These are phyloP conservation scores for Oryza coarctata DNA, from an alignment of 176 grass and related monocot genomes.

Conservation along the genomic window DNA sequence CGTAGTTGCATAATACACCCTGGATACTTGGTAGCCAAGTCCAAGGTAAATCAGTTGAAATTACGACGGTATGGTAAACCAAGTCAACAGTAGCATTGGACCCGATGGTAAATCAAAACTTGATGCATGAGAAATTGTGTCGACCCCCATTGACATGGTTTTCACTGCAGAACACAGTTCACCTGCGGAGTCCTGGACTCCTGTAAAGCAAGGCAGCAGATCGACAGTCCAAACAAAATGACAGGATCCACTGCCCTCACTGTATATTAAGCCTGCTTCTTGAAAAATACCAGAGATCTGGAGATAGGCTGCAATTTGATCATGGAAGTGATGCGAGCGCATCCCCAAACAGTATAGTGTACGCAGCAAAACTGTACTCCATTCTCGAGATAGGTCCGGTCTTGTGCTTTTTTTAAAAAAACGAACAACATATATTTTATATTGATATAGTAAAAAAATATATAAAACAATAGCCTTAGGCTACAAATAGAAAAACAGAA, in stretches of 20 bases:
- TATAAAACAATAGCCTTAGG: too few species aligned
- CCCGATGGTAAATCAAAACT: not conserved
- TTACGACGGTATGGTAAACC: not conserved
- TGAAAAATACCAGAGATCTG: not conserved
- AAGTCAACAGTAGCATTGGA: not conserved
- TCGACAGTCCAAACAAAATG: not conserved
- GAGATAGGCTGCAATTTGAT: not conserved
- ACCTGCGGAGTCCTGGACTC: not conserved
- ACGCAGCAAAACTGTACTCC: constrained; percentile 15
- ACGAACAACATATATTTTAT: too few species aligned
- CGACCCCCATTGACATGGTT: not conserved
- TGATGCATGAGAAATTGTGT: not conserved
- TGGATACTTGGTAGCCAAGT: not conserved
- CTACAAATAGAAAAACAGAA: too few species aligned
- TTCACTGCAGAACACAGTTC: not conserved
- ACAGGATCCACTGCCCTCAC: not conserved
- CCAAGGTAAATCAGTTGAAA: not conserved
- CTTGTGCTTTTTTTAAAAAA: too few species aligned
- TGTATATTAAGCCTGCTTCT: not conserved
- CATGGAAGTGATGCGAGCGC: not conserved
- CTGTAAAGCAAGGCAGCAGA: not conserved
- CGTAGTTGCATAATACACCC: not conserved
- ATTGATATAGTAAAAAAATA: too few species aligned
- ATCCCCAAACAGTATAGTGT: not conserved
- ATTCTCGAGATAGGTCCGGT: too few species aligned